Base-by-base conservation (phyloP, 192 early-diverging fungal species). In the Chytriomyces hyalinus region DNA sequence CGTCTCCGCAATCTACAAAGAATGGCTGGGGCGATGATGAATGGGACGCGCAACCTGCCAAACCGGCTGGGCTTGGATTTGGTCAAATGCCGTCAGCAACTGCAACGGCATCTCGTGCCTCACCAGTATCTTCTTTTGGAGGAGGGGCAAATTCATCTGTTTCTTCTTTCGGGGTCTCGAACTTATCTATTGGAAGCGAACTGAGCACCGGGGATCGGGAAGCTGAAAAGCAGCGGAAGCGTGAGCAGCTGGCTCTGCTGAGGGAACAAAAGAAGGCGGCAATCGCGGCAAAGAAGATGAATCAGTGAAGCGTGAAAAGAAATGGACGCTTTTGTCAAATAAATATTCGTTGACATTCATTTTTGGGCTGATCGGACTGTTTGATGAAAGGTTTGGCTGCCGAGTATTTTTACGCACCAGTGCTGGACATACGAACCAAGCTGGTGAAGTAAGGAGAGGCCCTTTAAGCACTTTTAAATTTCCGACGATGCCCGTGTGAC, bases 251-350 rank as follows among this genome's bases (percentile, higher is more conserved):
- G 6, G 76, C 76, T 2, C 13, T 59, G 44, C 49, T 77, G 59
- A 13, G 76, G 6, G 76, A 77, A 45, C 67, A 77, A 69, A 77
- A 77, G 48, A 77, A 77, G 67, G 76, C 76, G 10, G 76, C 76
- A 24, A 66, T 77, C 48, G 76, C 76, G 5, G 76, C 76, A 0
- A 77, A 77, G 45, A 73, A 73, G 47, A 50, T n/a, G 57, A 22
- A 22, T 60, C 17, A 17, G 15, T 17, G 57, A 22, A 22, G 22
- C 22, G 57, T 22, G 57, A n/a, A 60, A 60, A 60, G 57, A 60
- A 2, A 60, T n/a, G 57, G 36, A 36, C 36, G 36, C 36, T 36
- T 36, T 36, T 2, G 36, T 36, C 36, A 36, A 36, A 36, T 36
- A 36, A 36, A 36, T 36, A 36, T 36, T 36, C 36, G 36, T 36